Evolutionary conservation across 2,329 filamentous ascomycete species (phyloP).

Genomic region (Dactylellina parvicollis): DNA sequence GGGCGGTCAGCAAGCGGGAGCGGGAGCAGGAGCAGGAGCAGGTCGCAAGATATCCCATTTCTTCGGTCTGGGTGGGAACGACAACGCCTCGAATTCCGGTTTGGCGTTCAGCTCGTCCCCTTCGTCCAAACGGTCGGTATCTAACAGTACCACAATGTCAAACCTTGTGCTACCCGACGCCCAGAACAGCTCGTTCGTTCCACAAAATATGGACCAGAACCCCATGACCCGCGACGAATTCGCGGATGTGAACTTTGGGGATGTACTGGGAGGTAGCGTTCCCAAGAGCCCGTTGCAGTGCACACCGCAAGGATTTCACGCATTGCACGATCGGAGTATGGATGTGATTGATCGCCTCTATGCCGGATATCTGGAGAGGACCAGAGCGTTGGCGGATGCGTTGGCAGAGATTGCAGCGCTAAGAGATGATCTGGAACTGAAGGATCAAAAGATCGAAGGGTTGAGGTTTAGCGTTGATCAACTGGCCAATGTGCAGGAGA

Average conservation of each 20-base stretch:
- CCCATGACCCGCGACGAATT: conserved; percentile 50
- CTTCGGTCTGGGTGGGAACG: conserved; percentile 41
- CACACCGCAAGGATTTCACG: conserved; percentile 45
- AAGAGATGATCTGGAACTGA: conserved; percentile 41
- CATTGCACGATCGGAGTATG: conserved; percentile 29
- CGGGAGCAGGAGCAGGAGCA: neutral
- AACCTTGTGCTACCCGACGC: conserved; percentile 47
- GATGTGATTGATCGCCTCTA: conserved; percentile 41
- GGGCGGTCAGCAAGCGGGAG: conserved; percentile 1
- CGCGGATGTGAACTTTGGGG: conserved; percentile 33
- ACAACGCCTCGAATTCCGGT: conserved; percentile 46
- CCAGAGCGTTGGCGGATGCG: conserved; percentile 31
- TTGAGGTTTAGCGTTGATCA: conserved; percentile 45
- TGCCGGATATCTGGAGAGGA: conserved; percentile 36
- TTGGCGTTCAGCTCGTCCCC: conserved; percentile 43
- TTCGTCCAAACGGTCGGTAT: conserved; percentile 48
- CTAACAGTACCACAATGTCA: conserved; percentile 48
- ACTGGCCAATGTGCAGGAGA: conserved; percentile 48
- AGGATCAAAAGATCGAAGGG: conserved; percentile 46
- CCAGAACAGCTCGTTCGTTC: neutral
- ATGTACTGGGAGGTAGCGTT: conserved; percentile 21
- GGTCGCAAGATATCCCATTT: conserved; percentile 41
- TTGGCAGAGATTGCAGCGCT: conserved; percentile 38
- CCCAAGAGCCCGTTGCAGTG: conserved; percentile 46
- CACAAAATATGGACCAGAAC: conserved; percentile 31